Evolutionary conservation across 1,284 basidiomycete species (phyloP), one percentile per base, ranked within the genome.

Genomic region (Ceratobasidium sp.): DNA sequence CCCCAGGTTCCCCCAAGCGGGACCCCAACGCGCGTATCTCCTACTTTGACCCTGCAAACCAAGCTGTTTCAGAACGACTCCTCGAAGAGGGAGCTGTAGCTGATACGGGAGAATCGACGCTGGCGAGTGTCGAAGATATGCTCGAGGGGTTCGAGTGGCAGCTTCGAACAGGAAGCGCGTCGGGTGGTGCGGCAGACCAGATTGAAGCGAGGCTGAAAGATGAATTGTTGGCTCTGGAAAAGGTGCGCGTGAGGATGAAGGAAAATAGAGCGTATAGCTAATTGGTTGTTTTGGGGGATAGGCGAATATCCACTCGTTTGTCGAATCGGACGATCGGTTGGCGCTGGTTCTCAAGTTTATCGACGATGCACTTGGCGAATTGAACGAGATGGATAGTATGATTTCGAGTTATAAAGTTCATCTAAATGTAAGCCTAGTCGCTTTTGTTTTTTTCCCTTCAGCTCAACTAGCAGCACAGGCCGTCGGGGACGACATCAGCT

Each of bases 271-370:
- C 5, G 57, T 27, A 41, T 6, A 10, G 52, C 35, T 44, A 48
- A 44, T 23, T 10, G 38, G 38, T 41, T 41, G 38, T 41, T 41
- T 20, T 7, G 12, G 64, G 38, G 38, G 23, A 10, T 81, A 96
- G 95, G 97, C 97, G 10, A 98, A 97, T 83, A 95, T 99, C 35
- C 95, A 99, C 84, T 98, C 97, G 0, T 98, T 99, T 86, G 89
- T 99, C 70, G 97, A 99, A 85, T 94, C 94, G 6, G 97, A 91
- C 81, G 89, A 90, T 77, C 90, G 97, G 30, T 92, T 99, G 69
- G 89, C 89, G 55, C 87, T 93, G n/a, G 96, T 99, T 8, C 85
- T 98, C 81, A 92, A 94, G 80, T 94, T 92, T 83, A 91, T 98
- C 82, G 96, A 98, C 79, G 93, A 96, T 67, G 95, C 96, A 1